Percentiles rank a stretch among this genome's conserved stretches.
Conservation (phyloP, 1,139 yeast species). For the Debaryomyces sp. region DNA sequence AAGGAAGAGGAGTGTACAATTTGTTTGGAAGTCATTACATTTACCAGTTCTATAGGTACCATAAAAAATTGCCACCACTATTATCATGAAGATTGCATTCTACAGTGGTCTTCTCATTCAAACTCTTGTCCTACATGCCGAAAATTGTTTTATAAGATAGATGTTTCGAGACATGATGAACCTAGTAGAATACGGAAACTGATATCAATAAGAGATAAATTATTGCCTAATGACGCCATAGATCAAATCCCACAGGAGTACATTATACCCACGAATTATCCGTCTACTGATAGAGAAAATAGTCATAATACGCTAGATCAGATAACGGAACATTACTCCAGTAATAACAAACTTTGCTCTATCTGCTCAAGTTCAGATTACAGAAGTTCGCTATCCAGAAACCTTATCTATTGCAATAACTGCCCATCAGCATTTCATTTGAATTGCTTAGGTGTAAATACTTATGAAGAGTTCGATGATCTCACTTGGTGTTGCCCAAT, state of each 20-base stretch:
- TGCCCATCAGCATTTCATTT: conserved; percentile 42
- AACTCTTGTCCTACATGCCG: conserved; percentile 60
- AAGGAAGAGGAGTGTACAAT: conserved; percentile 48
- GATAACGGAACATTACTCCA: conserved; percentile 1
- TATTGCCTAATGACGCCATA: conserved; percentile 40
- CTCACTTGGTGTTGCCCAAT: conserved; percentile 46
- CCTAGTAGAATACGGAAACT: conserved; percentile 13
- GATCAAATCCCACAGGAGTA: conserved; percentile 43
- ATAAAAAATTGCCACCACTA: conserved; percentile 43
- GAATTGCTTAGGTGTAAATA: conserved; percentile 33
- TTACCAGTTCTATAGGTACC: conserved; percentile 30
- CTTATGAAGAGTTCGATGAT: conserved; percentile 13
- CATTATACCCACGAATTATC: conserved; percentile 26
- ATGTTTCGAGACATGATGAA: conserved; percentile 17
- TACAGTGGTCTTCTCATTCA: conserved; percentile 51
- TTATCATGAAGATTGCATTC: conserved; percentile 51
- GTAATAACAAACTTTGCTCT: conserved; percentile 24
- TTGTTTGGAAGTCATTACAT: conserved; percentile 44
- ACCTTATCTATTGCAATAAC: conserved; percentile 31
- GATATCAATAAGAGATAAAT: conserved; percentile 32
- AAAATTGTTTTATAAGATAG: conserved; percentile 31
- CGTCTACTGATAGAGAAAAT: conserved; percentile 6
- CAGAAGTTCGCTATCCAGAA: conserved; percentile 19
- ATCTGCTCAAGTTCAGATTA: conserved; percentile 43
- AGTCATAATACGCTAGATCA: conserved; percentile 3